Evolutionary conservation across 108 stramenopile genomes (phyloP), one percentile per base, ranked within the genome.

Genomic region (Skeletonema tropicum): DNA sequence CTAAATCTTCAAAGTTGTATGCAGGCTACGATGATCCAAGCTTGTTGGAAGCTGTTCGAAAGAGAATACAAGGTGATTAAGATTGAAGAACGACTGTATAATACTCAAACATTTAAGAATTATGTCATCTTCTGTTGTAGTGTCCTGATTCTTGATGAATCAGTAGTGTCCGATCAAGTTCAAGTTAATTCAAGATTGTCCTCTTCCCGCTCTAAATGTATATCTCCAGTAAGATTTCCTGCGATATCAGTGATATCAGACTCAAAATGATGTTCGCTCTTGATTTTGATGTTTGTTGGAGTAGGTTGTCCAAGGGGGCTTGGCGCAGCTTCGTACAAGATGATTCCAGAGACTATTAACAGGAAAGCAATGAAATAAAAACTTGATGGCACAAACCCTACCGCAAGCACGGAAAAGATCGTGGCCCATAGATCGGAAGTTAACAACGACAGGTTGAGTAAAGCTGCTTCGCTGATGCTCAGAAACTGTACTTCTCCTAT

Each of bases 341-440:
- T 57, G 15, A 98, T 89, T 36, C 98, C 98, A 60, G 75, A 42
- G 9, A 97, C 75, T 23, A 95, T 94, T 14, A 98, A 60, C 5
- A 68, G 30, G 33, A 98, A 80, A 0, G 97, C 94, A 2, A 87
- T 64, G 57, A 86, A 97, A 76, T 95, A 99, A 39, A 94, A 86
- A 26, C 70, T 75, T 25, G 73, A 26, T 12, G 96, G 87, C 35
- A 84, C 59, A 13, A 94, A 82, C n/a, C 85, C 83, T 23, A 90
- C 80, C 4, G 77, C 84, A 11, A 97, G n/a, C 38, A 91, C 87
- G 4, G 89, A 83, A 75, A 97, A 98, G 10, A 95, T 38, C 1
- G 98, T 90, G 1, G 95, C 93, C 85, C 92, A 98, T 31, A 96
- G 85, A 80, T 98, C 97, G 15, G 95, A 93, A 14, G 98, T 97